Base-by-base conservation (phyloP, 192 early-diverging fungal species). In the Gorgonomyces haynaldii region DNA sequence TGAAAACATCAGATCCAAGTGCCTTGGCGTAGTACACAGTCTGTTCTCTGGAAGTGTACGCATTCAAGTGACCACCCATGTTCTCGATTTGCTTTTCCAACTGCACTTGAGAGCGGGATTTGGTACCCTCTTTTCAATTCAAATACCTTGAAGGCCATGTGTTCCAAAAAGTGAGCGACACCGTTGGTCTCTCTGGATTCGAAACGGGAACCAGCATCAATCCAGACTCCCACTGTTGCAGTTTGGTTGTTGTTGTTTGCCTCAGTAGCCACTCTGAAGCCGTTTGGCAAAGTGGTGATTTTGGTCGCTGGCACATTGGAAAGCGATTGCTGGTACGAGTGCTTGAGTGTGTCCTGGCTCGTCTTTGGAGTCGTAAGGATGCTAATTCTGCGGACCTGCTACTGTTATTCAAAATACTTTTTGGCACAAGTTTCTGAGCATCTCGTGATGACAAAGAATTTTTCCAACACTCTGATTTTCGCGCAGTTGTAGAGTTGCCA, bases 41-140 rank as follows among this genome's bases (percentile, higher is more conserved):
- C 69, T 98, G 94, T 65, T 98, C 94, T 51, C 94, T 82, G 20
- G 94, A 96, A 25, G 94, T 98, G 69, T 98, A 98, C 38, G 94
- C 94, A 67, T 96, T 96, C 58, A 98, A 69, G 65, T 96, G 91
- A 32, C 86, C 91, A 38, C 94, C 94, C 76, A 98, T 90, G 79
- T 95, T 95, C 66, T 98, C 94, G 50, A 98, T 93, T 62, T 82
- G 81, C 31, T 89, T 75, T 71, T 97, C 93, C 26, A 97, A 69
- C 60, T 94, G 83, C 50, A 82, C 69, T 67, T 96, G 93, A 29
- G 77, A 76, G 50, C 91, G 83, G 42, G 74, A 56, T 41, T 78
- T 81, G 21, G 93, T 97, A 44, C 93, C 93, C 86, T 83, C 42
- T 8, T 31, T 8, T 31, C 6, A 31, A 31, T n/a, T 21, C 13